Base-by-base conservation (phyloP, 768 basidiomycete species). In the Pulveroboletus sp. region DNA sequence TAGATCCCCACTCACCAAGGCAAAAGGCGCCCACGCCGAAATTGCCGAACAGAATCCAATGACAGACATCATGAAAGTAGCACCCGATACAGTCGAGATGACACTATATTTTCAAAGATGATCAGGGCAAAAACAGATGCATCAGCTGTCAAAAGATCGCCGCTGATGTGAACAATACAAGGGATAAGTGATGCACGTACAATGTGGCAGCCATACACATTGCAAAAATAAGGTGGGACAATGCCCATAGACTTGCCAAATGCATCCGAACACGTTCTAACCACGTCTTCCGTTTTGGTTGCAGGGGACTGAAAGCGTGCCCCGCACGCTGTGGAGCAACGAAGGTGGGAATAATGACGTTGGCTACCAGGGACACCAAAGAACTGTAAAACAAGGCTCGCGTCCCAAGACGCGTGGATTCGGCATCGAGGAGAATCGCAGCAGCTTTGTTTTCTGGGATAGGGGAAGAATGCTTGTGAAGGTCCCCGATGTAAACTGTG, bases 41-140 rank as follows among this genome's bases (percentile, higher is more conserved):
- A 97, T 77, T 6, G 93, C 92, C 90, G 89, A 96, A n/a, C 89
- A 86, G 58, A 96, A 86, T 0, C 95, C 95, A 7, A 85, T 85
- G 12, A 88, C 56, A 8, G 85, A 79, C 43, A 96, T 80, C 51
- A 97, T 76, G 12, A 83, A 48, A 1, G 87, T 92, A 16, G 91
- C 86, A 0, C 86, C 83, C 14, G 62, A 62, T 1, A 93, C 86
- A 14, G 76, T 81, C 9, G 79, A 76, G 3, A 83, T 86, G 56
- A 93, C 79, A 56, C 90, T 95, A 59, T 7, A 35, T 52, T 53
- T 55, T 20, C 45, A 44, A 53, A 45, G 35, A 41, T 29, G 37
- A 26, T 35, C 40, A 54, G 46, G 26, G 49, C 8, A 49, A 26
- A 55, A 26, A 24, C 14, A 50, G 41, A 44, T 26, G 17, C 27